Evolutionary conservation across 1,284 basidiomycete species (phyloP).

Genomic region (Marasmius tenuissimus): DNA sequence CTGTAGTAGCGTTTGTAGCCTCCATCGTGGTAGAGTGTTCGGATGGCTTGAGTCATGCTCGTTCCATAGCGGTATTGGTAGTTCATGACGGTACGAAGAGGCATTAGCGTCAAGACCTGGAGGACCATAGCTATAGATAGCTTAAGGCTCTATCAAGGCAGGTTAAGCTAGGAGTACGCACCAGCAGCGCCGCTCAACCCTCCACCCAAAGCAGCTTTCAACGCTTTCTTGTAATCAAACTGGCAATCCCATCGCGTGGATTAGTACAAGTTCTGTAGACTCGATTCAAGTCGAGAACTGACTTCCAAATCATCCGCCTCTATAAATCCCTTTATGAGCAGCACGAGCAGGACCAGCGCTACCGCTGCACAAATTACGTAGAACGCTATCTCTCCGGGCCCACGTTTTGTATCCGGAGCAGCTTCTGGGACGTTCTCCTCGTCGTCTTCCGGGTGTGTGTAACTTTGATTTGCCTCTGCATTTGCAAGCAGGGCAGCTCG

Average conservation of each 20-base stretch:
- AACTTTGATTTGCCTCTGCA: not conserved
- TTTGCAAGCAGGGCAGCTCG: slow-evolving; percentile 8
- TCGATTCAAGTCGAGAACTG: slow-evolving; percentile 21
- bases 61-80: slow-evolving; percentile 87
- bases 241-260: slow-evolving; percentile 25
- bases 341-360: slow-evolving; percentile 37
- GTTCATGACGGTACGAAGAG: slow-evolving; percentile 88
- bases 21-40: slow-evolving; percentile 75
- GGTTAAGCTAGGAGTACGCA: slow-evolving; percentile 23
- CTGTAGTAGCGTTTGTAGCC: slow-evolving; percentile 82
- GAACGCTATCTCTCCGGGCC: slow-evolving; percentile 18
- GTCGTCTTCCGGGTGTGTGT: not conserved
- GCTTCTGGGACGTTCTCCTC: slow-evolving; percentile 5
- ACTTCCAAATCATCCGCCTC: slow-evolving; percentile 69
- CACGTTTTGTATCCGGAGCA: slow-evolving; percentile 15
- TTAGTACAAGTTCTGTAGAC: not conserved
- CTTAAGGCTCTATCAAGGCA: not conserved
- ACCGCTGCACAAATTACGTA: slow-evolving; percentile 34
- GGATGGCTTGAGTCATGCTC: slow-evolving; percentile 60
- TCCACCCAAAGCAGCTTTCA: slow-evolving; percentile 81
- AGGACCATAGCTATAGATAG: slow-evolving; percentile 74
- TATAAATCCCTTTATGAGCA: slow-evolving; percentile 70
- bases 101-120: slow-evolving; percentile 86
- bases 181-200: slow-evolving; percentile 84
- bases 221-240: slow-evolving; percentile 76